Evolutionary conservation across 1,139 yeast genomes (phyloP).

Genomic region (Suhomyces bribrorum): DNA sequence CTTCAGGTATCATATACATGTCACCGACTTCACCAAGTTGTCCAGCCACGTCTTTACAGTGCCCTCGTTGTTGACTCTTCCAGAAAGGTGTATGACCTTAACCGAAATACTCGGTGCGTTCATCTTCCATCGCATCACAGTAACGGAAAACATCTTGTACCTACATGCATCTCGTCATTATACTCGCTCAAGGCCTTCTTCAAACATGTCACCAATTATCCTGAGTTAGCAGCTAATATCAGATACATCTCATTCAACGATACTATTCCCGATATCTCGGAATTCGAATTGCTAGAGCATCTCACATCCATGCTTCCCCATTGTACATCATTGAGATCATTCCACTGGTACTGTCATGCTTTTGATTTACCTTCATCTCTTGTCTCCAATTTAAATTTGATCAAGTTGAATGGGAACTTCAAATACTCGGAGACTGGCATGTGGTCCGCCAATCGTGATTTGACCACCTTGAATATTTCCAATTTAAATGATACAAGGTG

Average conservation of each 20-base stretch:
- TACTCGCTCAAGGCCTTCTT: constrained; percentile 18
- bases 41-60: constrained; percentile 14
- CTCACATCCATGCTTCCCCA: constrained; percentile 9
- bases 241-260: constrained; percentile 11
- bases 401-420: constrained; percentile 15
- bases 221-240: constrained; percentile 8
- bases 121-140: constrained; percentile 2
- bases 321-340: constrained; percentile 13
- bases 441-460: constrained; percentile 1
- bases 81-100: constrained; percentile 12
- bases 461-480: constrained; percentile 10
- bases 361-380: constrained; percentile 14
- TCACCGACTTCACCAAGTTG: constrained; percentile 7
- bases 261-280: constrained; percentile 17
- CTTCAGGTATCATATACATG: constrained; percentile 15
- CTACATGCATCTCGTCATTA: constrained; percentile 16
- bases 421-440: neutral
- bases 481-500: constrained; percentile 6
- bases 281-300: constrained; percentile 9
- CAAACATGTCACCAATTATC: constrained; percentile 8
- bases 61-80: constrained; percentile 16
- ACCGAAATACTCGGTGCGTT: neutral
- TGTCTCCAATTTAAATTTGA: constrained; percentile 5
- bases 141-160: constrained; percentile 1
- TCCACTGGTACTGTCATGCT: constrained; percentile 16